Evolutionary conservation across 257 asterid genomes (phyloP).

Genomic region (Anisodus acutangulus): DNA sequence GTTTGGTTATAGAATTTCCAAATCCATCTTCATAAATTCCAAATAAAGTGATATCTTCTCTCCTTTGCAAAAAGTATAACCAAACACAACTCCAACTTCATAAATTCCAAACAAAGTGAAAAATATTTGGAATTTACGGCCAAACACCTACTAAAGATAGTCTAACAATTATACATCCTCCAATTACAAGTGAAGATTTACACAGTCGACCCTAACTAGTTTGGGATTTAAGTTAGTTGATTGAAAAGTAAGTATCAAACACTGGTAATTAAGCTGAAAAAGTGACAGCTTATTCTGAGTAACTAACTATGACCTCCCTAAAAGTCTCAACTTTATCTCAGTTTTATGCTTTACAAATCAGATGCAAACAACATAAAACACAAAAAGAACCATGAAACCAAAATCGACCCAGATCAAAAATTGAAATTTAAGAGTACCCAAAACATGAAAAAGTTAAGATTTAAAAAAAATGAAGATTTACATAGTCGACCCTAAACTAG

Average conservation of each 20-base stretch:
- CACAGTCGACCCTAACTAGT: background rate
- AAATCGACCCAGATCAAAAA: slow-evolving; percentile 6
- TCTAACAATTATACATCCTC: background rate
- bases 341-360: background rate
- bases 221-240: background rate
- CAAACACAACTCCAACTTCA: no score
- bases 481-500: background rate
- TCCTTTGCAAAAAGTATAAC: no score
- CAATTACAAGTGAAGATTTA: background rate
- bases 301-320: background rate
- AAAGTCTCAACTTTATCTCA: slow-evolving; percentile 12
- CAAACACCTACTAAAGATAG: background rate
- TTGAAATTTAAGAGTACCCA: background rate
- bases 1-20: no score
- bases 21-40: no score
- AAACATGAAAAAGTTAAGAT: no score
- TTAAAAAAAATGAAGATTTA: background rate
- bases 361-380: slow-evolving; percentile 1
- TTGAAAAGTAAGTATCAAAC: background rate
- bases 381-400: background rate
- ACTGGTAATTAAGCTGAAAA: background rate
- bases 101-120: no score
- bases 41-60: no score
- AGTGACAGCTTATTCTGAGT: background rate
- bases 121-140: no score